phyloP scores from a whole-genome alignment of 1,139 yeast genomes.

The Lodderomyces elongisporus region DNA sequence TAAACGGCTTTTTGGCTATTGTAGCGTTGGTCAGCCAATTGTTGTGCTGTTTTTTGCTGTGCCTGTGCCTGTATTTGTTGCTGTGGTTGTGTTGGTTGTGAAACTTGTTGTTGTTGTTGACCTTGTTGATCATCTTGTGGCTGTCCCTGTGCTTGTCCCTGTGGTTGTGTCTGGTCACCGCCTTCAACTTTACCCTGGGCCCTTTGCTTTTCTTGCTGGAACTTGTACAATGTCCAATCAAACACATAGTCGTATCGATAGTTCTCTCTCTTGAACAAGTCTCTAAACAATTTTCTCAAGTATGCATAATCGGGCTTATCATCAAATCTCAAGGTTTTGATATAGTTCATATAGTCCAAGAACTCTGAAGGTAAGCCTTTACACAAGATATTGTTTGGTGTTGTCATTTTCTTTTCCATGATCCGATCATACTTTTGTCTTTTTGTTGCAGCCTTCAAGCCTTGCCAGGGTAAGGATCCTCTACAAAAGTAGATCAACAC shows the following conservation, averaged over 20 bases:
- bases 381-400: slow-evolving; percentile 83
- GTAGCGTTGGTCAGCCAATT: slow-evolving; percentile 10
- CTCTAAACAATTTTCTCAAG: slow-evolving; percentile 85
- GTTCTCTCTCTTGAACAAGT: slow-evolving; percentile 80
- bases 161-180: slow-evolving; percentile 18
- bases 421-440: slow-evolving; percentile 95
- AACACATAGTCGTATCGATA: slow-evolving; percentile 91
- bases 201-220: slow-evolving; percentile 61
- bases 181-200: slow-evolving; percentile 33
- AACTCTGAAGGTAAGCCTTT: slow-evolving; percentile 91
- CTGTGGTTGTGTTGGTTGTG: slow-evolving; percentile 14
- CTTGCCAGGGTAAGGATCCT: slow-evolving; percentile 98
- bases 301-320: slow-evolving; percentile 94
- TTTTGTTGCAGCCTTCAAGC: slow-evolving; percentile 93
- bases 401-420: slow-evolving; percentile 93
- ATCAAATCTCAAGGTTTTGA: slow-evolving; percentile 87
- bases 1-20: slow-evolving; percentile 12
- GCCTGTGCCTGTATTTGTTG: slow-evolving; percentile 11
- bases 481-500: slow-evolving; percentile 92
- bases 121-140: slow-evolving; percentile 11
- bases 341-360: slow-evolving; percentile 80
- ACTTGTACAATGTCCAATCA: slow-evolving; percentile 94
- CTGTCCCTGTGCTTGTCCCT: slow-evolving; percentile 12
- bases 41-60: slow-evolving; percentile 7
- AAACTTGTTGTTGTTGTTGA: slow-evolving; percentile 12